A percentile compares a stretch with the other conserved stretches of the same genome.
Evolutionary conservation across 257 asterid genomes (phyloP).

Genomic region (Solanum chilense): DNA sequence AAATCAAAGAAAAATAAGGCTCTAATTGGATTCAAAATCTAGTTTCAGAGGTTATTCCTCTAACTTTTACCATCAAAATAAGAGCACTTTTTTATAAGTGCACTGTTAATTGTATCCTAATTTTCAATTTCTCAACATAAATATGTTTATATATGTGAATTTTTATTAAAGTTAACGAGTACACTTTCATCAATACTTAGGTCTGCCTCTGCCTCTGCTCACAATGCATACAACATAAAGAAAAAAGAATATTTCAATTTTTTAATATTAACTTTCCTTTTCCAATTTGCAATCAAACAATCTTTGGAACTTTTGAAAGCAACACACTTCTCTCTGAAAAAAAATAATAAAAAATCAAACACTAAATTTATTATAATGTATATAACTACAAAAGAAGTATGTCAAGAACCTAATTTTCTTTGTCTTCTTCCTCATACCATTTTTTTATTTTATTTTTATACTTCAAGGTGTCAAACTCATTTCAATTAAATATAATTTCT

Average conservation of each 20-base stretch:
- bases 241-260: background rate
- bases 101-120: no score
- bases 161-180: no score
- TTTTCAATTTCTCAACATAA: no score
- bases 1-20: background rate
- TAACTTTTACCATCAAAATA: background rate
- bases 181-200: fast-evolving
- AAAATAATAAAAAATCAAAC: background rate
- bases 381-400: background rate
- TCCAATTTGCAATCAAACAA: background rate
- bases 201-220: fast-evolving
- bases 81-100: fast-evolving
- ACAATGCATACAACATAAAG: background rate
- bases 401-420: background rate
- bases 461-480: background rate
- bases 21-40: no score
- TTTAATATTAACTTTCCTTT: background rate
- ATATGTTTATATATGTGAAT: no score
- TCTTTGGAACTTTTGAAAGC: background rate
- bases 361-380: background rate
- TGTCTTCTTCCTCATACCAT: background rate
- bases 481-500: background rate
- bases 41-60: background rate
- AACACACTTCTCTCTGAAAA: background rate
- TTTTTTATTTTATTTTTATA: background rate